Evolutionary conservation across 1,139 yeast species (phyloP).

Genomic region (Yamadazyma atlantica): DNA sequence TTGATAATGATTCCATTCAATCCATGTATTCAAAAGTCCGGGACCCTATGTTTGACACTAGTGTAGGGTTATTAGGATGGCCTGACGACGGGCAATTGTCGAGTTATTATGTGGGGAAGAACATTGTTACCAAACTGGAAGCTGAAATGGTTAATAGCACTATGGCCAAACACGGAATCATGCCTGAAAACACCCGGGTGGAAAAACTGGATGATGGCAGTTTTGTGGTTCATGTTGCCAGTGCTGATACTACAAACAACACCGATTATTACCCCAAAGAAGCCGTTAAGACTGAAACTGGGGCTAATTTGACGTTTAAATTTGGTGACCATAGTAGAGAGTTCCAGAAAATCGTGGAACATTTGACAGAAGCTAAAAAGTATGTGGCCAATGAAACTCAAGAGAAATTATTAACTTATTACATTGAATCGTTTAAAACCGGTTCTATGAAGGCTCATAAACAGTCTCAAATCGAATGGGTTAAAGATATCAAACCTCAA

Average conservation of each 20-base stretch:
- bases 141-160: conserved; percentile 65
- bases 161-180: conserved; percentile 58
- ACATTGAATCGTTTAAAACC: conserved; percentile 68
- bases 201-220: conserved; percentile 45
- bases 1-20: conserved; percentile 27
- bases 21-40: conserved; percentile 45
- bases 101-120: conserved; percentile 61
- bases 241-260: conserved; percentile 46
- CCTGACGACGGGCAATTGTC: conserved; percentile 75
- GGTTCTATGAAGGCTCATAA: conserved; percentile 88
- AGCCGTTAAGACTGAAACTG: conserved; percentile 22
- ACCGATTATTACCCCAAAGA: conserved; percentile 41
- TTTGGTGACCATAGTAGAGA: conserved; percentile 79
- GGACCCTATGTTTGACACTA: conserved; percentile 51
- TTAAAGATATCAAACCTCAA: conserved; percentile 77
- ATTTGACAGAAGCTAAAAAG: conserved; percentile 56
- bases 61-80: conserved; percentile 62
- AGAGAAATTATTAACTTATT: conserved; percentile 58
- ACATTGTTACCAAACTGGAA: conserved; percentile 55
- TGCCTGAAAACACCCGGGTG: conserved; percentile 84
- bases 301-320: conserved; percentile 45
- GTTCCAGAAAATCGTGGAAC: conserved; percentile 56
- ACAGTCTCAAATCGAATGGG: conserved; percentile 84
- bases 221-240: conserved; percentile 62
- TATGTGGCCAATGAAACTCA: conserved; percentile 77